These are phyloP conservation scores for Nectriaceae sp. DNA, from an alignment of 2,329 filamentous ascomycete genomes.

Conservation along the genomic window DNA sequence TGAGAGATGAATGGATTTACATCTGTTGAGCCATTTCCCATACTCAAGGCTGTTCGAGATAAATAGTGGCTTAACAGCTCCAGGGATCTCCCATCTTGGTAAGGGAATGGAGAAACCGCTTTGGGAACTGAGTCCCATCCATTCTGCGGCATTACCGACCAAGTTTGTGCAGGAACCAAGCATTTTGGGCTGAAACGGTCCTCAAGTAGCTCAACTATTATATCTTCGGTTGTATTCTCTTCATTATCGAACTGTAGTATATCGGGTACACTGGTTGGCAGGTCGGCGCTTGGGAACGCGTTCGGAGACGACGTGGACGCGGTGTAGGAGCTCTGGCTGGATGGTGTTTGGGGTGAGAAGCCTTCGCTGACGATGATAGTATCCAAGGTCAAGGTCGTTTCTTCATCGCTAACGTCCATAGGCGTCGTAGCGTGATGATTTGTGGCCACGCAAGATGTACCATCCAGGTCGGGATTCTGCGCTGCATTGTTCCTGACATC, in stretches of 20 bases:
- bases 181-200: not conserved
- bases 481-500: not conserved
- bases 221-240: not conserved
- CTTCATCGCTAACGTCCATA: not conserved
- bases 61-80: slow-evolving; percentile 42
- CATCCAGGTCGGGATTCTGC: not conserved
- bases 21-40: slow-evolving; percentile 41
- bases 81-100: slow-evolving; percentile 18
- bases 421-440: not conserved
- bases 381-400: not conserved
- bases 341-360: not conserved
- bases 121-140: not conserved
- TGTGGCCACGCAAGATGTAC: not conserved
- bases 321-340: not conserved
- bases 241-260: not conserved
- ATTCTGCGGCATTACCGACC: not conserved
- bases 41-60: slow-evolving; percentile 37
- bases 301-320: not conserved
- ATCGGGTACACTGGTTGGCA: not conserved
- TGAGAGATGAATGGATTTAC: slow-evolving; percentile 40
- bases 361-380: not conserved
- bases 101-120: not conserved
- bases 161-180: not conserved
- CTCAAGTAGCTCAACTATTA: not conserved
- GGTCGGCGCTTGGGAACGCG: not conserved